Conservation (phyloP, 805 yeast genomes). For the Candida dajiaensis region DNA sequence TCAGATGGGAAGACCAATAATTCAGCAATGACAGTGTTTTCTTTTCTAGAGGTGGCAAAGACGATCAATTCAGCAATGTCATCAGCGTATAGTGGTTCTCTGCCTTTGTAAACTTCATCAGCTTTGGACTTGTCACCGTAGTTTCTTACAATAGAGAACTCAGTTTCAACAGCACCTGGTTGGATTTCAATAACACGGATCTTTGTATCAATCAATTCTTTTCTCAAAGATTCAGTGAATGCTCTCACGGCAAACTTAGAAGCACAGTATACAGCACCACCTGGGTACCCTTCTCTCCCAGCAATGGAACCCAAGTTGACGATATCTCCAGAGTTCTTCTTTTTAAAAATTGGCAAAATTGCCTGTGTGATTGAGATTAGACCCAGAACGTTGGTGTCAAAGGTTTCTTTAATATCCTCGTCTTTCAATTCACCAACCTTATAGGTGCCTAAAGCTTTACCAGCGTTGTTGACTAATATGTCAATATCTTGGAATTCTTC, state of each 20-base stretch:
- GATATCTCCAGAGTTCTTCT: conserved; percentile 65
- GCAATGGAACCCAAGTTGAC: conserved; percentile 75
- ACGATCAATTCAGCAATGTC: conserved; percentile 32
- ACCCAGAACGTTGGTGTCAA: conserved; percentile 84
- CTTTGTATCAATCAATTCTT: conserved; percentile 65
- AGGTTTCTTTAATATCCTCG: conserved; percentile 69
- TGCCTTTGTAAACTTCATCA: conserved; percentile 48
- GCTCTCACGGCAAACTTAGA: conserved; percentile 69
- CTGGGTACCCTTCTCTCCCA: conserved; percentile 74
- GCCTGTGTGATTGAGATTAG: conserved; percentile 80
- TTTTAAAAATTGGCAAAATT: conserved; percentile 63
- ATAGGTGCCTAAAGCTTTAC: conserved; percentile 76
- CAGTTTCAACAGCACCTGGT: conserved; percentile 69
- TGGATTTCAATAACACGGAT: conserved; percentile 62
- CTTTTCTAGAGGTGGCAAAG: conserved; percentile 52
- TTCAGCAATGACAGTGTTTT: conserved; percentile 63
- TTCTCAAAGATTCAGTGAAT: conserved; percentile 65
- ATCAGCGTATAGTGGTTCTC: conserved; percentile 51
- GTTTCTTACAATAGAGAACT: conserved; percentile 54
- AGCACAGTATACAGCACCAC: conserved; percentile 75
- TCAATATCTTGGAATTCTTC: conserved; percentile 58
- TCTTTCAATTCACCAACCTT: conserved; percentile 61
- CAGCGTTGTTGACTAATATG: conserved; percentile 67
- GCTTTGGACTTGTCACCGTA: conserved; percentile 52
- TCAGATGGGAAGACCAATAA: conserved; percentile 77